Conservation (phyloP, 495 filamentous ascomycete species). For the Mycothermus thermophilus region DNA sequence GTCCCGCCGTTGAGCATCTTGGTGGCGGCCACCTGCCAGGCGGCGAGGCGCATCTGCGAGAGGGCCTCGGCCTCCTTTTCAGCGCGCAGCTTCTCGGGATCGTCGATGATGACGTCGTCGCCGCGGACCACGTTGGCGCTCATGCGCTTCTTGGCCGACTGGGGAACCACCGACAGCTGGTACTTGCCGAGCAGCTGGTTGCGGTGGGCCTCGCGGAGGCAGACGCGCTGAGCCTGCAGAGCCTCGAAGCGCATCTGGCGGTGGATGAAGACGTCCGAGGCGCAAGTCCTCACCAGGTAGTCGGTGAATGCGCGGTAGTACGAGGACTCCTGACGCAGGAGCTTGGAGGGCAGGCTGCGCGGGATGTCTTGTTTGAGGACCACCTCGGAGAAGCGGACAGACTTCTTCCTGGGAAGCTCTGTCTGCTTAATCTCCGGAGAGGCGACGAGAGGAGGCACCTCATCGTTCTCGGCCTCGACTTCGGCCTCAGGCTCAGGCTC, state of each 20-base stretch:
- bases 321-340: slow-evolving; percentile 54
- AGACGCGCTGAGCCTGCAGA: slow-evolving; percentile 65
- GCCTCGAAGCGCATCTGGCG: slow-evolving; percentile 78
- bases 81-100: slow-evolving; percentile 47
- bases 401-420: slow-evolving; percentile 46
- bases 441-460: slow-evolving; percentile 17
- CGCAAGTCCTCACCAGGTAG: slow-evolving; percentile 41
- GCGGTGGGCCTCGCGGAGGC: slow-evolving; percentile 46
- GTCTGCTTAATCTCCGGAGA: slow-evolving; percentile 7
- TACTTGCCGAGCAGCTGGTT: slow-evolving; percentile 68
- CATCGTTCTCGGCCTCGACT: slow-evolving; percentile 10
- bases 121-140: slow-evolving; percentile 44
- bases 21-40: slow-evolving; percentile 70
- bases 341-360: slow-evolving; percentile 31
- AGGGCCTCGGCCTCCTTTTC: slow-evolving; percentile 72
- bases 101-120: slow-evolving; percentile 38
- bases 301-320: slow-evolving; percentile 84
- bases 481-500: slow-evolving; percentile 14
- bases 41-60: slow-evolving; percentile 55
- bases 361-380: slow-evolving; percentile 33
- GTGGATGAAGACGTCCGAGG: slow-evolving; percentile 67
- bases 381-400: slow-evolving; percentile 60
- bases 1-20: slow-evolving; percentile 68
- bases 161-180: slow-evolving; percentile 43
- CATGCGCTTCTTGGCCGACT: slow-evolving; percentile 44